A percentile compares a stretch with the other conserved stretches of the same genome.
Conservation (phyloP, 129 eudicot genomes). For the Centrapalus pauciflorus region DNA sequence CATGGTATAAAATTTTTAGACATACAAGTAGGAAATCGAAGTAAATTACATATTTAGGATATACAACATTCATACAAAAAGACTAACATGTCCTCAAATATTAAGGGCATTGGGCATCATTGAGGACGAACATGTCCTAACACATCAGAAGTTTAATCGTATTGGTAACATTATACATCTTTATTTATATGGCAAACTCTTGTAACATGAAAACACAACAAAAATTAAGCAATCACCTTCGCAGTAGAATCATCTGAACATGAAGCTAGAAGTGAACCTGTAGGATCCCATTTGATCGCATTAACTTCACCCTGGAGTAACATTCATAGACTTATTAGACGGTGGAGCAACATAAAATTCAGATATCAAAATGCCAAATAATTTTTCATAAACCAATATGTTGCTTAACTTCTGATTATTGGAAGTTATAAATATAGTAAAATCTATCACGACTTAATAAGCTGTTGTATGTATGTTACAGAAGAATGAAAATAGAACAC, state of each 20-base stretch:
- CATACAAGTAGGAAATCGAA: too few species aligned
- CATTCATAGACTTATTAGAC: conserved; percentile 12
- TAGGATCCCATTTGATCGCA: conserved; percentile 96
- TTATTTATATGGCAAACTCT: neutral
- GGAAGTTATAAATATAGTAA: neutral
- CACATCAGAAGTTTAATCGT: neutral
- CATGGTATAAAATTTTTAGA: too few species aligned
- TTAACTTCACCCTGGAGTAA: conserved; percentile 80
- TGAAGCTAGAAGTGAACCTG: conserved; percentile 84
- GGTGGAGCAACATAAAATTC: neutral
- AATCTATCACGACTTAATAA: neutral
- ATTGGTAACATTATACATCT: neutral
- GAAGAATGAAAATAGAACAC: neutral
- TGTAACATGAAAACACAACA: neutral
- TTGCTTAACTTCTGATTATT: neutral
- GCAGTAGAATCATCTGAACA: conserved; percentile 93
- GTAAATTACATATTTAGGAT: too few species aligned
- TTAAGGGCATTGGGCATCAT: too few species aligned
- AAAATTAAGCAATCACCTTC: conserved; percentile 45
- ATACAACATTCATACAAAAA: too few species aligned
- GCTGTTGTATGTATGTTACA: neutral
- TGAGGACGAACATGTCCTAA: too few species aligned
- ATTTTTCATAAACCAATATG: neutral
- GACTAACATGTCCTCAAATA: too few species aligned
- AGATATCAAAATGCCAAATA: neutral